These are phyloP conservation scores for Metschnikowia continentalis DNA, from an alignment of 805 yeast genomes.

Conservation along the genomic window DNA sequence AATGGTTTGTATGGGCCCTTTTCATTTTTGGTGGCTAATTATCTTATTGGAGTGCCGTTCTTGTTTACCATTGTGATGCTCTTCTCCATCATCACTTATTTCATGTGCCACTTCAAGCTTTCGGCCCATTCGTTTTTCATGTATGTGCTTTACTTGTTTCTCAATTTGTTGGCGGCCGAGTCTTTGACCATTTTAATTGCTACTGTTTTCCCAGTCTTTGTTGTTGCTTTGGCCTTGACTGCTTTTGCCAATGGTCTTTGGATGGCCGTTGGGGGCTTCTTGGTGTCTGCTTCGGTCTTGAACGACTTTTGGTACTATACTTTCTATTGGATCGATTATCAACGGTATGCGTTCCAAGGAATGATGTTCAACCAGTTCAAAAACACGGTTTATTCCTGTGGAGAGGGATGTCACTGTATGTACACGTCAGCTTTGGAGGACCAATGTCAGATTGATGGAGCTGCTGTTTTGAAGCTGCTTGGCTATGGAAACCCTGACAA, in stretches of 20 bases:
- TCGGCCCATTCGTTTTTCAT: slow-evolving; percentile 29
- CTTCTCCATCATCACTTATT: slow-evolving; percentile 32
- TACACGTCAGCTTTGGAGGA: slow-evolving; percentile 23
- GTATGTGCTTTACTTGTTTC: slow-evolving; percentile 35
- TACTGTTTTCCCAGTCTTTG: slow-evolving; percentile 32
- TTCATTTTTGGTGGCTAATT: slow-evolving; percentile 32
- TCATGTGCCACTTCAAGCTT: slow-evolving; percentile 28
- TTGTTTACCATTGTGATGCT: slow-evolving; percentile 28
- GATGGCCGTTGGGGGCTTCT: slow-evolving; percentile 42
- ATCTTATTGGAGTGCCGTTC: slow-evolving; percentile 35
- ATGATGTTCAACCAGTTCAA: slow-evolving; percentile 40
- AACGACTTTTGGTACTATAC: slow-evolving; percentile 39
- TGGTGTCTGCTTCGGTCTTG: slow-evolving; percentile 30
- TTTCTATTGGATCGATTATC: slow-evolving; percentile 38
- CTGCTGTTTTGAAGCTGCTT: slow-evolving; percentile 26
- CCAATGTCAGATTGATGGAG: slow-evolving; percentile 31
- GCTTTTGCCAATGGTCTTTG: slow-evolving; percentile 42
- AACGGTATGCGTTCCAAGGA: slow-evolving; percentile 41
- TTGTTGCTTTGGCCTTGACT: slow-evolving; percentile 35
- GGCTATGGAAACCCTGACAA: slow-evolving; percentile 27
- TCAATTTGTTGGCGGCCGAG: slow-evolving; percentile 39
- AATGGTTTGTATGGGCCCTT: slow-evolving; percentile 38
- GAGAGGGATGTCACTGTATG: slow-evolving; percentile 32
- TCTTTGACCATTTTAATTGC: slow-evolving; percentile 35
- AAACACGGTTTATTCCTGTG: slow-evolving; percentile 27